phyloP scores from a whole-genome alignment of 1,284 basidiomycete species.

The Exobasidium cylindrosporum region DNA sequence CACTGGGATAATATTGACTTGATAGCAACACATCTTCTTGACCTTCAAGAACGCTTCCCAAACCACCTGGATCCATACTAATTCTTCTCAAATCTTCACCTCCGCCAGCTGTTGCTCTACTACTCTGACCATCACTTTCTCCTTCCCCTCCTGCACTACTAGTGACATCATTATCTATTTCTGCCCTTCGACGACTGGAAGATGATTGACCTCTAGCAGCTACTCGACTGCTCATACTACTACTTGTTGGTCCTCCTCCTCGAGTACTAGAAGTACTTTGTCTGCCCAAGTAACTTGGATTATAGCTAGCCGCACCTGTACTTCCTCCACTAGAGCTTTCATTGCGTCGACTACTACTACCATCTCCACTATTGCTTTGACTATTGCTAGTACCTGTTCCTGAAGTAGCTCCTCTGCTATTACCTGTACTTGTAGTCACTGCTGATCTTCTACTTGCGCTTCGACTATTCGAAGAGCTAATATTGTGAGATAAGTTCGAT shows the following conservation, averaged over 20 bases:
- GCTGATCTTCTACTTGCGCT: neutral
- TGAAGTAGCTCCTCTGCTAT: neutral
- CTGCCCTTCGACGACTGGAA: neutral
- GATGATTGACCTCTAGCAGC: conserved; percentile 11
- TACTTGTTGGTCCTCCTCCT: conserved; percentile 18
- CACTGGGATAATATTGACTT: conserved; percentile 29
- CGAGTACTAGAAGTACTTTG: conserved; percentile 32
- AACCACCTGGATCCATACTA: conserved; percentile 8
- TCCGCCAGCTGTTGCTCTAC: conserved; percentile 27
- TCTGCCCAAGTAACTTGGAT: conserved; percentile 25
- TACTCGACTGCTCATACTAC: neutral
- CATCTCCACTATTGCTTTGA: conserved; percentile 23
- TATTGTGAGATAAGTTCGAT: conserved; percentile 21
- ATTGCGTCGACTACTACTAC: conserved; percentile 22
- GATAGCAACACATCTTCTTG: neutral
- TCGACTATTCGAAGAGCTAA: neutral
- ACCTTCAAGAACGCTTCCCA: conserved; percentile 26
- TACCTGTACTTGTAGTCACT: neutral
- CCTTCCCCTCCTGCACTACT: conserved; percentile 15
- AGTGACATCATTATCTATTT: neutral
- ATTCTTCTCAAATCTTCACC: conserved; percentile 3
- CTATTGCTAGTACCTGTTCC: conserved; percentile 22
- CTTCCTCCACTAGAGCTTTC: conserved; percentile 25
- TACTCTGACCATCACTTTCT: conserved; percentile 22
- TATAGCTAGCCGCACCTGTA: conserved; percentile 39